Base-by-base conservation (phyloP, 1,139 yeast genomes). In the Candida sojae region DNA sequence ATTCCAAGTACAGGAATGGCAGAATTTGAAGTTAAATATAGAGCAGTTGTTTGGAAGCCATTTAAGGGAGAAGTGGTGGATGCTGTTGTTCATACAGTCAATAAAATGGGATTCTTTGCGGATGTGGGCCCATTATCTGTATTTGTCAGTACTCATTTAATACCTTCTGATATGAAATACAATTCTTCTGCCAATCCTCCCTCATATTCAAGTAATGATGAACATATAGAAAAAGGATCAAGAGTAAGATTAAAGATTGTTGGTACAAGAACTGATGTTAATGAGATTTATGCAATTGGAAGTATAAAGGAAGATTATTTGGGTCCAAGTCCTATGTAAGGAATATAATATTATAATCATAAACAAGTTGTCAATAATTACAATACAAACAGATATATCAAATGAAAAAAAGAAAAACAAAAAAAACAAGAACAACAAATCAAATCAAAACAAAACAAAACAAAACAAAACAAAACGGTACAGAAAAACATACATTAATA, bases 31-130 rank as follows among this genome's bases (percentile, higher is more conserved):
- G 99, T 95, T 46, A 89, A 90, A 66, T 93, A 93, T 68, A 78
- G 96, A 58, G 99, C 99, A 0, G 93, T 93, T 52, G 98, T 93
- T 32, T 93, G 97, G 96, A 87, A 95, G 62, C 99, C 99, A 2
- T 95, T 93, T 72, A 93, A 92, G 69, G 98, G 98, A 31, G 99
- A 93, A 68, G 99, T 93, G 5, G 98, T 93, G 31, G 99, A 93
- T 68, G 99, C 96, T 2, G 84, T 92, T 37, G 99, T 93, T 21
- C 87, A 96, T 12, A 88, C 92, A 36, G 97, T 96, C 48, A 90
- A 92, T 64, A 90, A 90, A 63, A 88, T 93, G 86, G 99, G 99
- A 11, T 91, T 93, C 59, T 93, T 93, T 65, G 98, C 97, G 37
- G 98, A 93, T 66, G 99, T 93, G 29, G 99, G 99, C 0, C 99